A percentile compares a stretch with the other conserved stretches of the same genome.
These are phyloP conservation scores for Botryotinia globosa DNA, from an alignment of 2,329 filamentous ascomycete species.

Conservation along the genomic window DNA sequence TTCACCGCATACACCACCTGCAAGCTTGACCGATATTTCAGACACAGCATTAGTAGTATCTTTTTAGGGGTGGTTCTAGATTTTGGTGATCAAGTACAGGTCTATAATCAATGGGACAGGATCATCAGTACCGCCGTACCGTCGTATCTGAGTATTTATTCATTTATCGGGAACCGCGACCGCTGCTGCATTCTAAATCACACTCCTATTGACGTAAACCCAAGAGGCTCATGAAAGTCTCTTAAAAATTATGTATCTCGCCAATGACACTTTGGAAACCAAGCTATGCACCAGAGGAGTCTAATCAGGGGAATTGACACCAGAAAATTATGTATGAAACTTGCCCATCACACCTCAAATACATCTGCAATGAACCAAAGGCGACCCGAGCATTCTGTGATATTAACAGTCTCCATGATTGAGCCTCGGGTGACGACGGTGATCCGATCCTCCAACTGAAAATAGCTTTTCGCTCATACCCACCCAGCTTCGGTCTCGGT, in stretches of 20 bases:
- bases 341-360: not conserved
- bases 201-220: not conserved
- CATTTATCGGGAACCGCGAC: not conserved
- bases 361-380: slow-evolving; percentile 4
- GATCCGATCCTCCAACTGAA: not conserved
- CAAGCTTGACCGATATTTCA: not conserved
- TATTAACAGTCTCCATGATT: not conserved
- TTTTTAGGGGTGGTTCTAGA: not conserved
- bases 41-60: not conserved
- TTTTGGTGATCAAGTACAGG: not conserved
- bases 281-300: not conserved
- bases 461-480: not conserved
- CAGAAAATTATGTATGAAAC: not conserved
- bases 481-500: not conserved
- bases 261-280: not conserved
- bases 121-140: not conserved
- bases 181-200: not conserved
- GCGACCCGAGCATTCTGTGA: slow-evolving; percentile 10
- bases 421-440: slow-evolving; percentile 1
- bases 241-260: not conserved
- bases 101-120: not conserved
- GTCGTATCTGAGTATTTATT: not conserved
- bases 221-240: not conserved
- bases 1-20: not conserved
- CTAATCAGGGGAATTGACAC: not conserved